phyloP scores from a whole-genome alignment of 495 filamentous ascomycete species.

The Thozetella sp. region DNA sequence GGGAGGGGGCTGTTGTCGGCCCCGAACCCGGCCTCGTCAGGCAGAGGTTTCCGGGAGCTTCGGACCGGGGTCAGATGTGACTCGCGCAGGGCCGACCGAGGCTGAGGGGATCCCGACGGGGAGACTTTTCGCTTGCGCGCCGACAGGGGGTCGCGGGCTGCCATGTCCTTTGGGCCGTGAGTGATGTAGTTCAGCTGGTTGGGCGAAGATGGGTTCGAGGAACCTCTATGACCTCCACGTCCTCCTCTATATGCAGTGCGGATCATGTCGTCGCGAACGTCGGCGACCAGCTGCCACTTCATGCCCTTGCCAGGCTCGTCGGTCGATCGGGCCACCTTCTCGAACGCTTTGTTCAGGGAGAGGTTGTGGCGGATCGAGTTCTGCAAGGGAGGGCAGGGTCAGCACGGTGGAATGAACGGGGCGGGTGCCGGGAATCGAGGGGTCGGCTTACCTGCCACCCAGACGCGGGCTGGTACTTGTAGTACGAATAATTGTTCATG shows the following conservation, averaged over 20 bases:
- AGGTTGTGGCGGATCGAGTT: conserved; percentile 97
- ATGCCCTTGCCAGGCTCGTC: conserved; percentile 98
- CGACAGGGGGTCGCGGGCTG: conserved; percentile 37
- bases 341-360: conserved; percentile 89
- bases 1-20: conserved; percentile 59
- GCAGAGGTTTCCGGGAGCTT: conserved; percentile 52
- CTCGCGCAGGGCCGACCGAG: conserved; percentile 42
- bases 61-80: conserved; percentile 62
- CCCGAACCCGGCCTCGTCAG: conserved; percentile 35
- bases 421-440: neutral
- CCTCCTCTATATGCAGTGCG: conserved; percentile 46
- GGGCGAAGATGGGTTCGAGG: conserved; percentile 59
- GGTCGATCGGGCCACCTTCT: conserved; percentile 86
- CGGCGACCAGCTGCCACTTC: conserved; percentile 92
- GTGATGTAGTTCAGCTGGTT: conserved; percentile 51
- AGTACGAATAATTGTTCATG: conserved; percentile 85
- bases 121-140: conserved; percentile 54
- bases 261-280: conserved; percentile 73
- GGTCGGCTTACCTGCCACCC: conserved; percentile 80
- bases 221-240: conserved; percentile 59
- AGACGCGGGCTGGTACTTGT: conserved; percentile 67
- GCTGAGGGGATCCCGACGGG: conserved; percentile 47
- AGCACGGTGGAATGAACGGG: neutral
- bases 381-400: conserved; percentile 40
- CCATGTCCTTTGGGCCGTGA: conserved; percentile 47